Evolutionary conservation across 2,329 filamentous ascomycete genomes (phyloP), one percentile per base, ranked within the genome.

Genomic region (Moelleriella libera): DNA sequence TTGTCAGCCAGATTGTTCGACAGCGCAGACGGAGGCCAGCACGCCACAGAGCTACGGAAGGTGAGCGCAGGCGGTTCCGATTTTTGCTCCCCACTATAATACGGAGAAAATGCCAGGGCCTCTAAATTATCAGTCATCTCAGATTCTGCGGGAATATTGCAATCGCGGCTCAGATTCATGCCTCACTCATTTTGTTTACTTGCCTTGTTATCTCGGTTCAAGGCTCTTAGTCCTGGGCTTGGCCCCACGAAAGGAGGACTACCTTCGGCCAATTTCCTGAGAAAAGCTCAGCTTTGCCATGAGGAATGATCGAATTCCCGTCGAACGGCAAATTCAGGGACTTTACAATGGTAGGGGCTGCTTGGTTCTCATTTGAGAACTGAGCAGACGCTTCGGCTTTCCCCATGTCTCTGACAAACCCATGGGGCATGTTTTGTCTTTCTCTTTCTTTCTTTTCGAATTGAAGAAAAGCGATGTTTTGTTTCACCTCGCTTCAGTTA

Each of bases 121-220:
- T 45, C 31, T 34, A 41, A 43, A 41, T 45, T 32, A 37, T 37
- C 12, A 12, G 12, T 37, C 8, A 37, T 12, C 8, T 37, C 8
- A 37, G 34, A 12, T 37, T 12, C 45, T 44, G 48, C 31, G 28
- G 10, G 32, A 41, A 40, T 32, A 21, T 45, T 41, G 32, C 30
- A 44, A 41, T 44, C 44, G 41, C 37, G 30, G 42, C 43, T 34
- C 52, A 51, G 47, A 21, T 44, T 45, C 45, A 30, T 40, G 45
- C 43, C 14, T 40, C 37, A 31, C 43, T 50, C 53, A 45, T 30
- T 21, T 43, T 43, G 29, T 45, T 34, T 32, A 47, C 30, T 45
- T 47, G 50, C 51, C 50, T 52, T 54, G 51, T 58, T 55, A 61
- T 63, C 49, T 62, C 59, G 57, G 58, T 63, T 59, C 55, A 56